These are phyloP conservation scores for Saccharomycopsis microspora DNA, from an alignment of 805 yeast species.

Conservation along the genomic window DNA sequence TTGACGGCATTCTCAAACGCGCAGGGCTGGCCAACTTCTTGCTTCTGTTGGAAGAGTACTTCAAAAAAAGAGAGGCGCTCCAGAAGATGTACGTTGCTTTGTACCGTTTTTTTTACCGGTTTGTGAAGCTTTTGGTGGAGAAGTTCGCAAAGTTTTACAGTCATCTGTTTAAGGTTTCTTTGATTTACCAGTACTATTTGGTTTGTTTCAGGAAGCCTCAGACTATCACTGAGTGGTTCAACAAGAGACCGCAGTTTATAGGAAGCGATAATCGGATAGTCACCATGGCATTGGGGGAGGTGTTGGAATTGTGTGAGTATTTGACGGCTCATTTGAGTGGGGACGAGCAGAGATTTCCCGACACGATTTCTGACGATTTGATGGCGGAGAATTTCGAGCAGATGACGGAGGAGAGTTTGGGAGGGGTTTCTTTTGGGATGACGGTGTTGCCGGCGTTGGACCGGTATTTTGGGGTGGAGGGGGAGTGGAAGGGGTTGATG, in stretches of 20 bases:
- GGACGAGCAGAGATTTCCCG: conserved; percentile 5
- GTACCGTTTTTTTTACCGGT: conserved; percentile 4
- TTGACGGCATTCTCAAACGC: conserved; percentile 5
- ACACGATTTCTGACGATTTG: conserved; percentile 1
- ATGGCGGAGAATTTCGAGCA: neutral
- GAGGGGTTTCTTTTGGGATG: neutral
- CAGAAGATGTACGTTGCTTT: conserved; percentile 6
- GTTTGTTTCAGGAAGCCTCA: conserved; percentile 10
- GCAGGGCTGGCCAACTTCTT: neutral
- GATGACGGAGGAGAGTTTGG: neutral
- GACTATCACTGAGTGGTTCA: conserved; percentile 7
- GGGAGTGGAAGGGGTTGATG: no score
- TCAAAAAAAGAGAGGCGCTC: conserved; percentile 5
- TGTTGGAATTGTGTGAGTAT: neutral
- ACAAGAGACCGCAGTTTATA: neutral
- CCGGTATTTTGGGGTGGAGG: no score
- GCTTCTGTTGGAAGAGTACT: conserved; percentile 8
- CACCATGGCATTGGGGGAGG: neutral
- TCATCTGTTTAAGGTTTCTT: conserved; percentile 9
- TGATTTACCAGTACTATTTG: conserved; percentile 11
- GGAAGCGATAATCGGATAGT: neutral
- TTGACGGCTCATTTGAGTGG: neutral
- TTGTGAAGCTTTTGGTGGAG: conserved; percentile 9
- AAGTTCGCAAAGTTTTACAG: conserved; percentile 12
- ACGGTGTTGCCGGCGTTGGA: neutral